Percentiles rank a stretch among this genome's conserved stretches.
Conservation (phyloP, 164 flowering plant species). For the Vitis riparia region DNA sequence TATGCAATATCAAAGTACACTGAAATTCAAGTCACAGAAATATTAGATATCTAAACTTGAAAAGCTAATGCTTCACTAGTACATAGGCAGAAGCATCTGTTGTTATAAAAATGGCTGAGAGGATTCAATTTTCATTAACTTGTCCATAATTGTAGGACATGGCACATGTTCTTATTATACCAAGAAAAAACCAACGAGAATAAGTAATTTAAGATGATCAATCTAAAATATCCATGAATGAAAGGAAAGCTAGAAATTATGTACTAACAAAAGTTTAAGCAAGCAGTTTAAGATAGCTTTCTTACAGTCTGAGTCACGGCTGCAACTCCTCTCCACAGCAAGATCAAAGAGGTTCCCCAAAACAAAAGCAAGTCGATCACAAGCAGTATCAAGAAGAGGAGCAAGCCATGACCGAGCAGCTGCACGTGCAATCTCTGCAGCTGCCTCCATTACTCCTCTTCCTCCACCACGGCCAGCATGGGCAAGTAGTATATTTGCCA, state of each 20-base stretch:
- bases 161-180: neutral
- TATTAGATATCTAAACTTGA: neutral
- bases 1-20: neutral
- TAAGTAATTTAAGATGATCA: neutral
- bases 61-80: neutral
- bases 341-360: conserved; percentile 82
- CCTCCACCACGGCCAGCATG: conserved; percentile 92
- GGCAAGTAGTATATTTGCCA: conserved; percentile 96
- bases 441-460: conserved; percentile 77
- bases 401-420: conserved; percentile 96
- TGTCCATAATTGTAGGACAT: neutral
- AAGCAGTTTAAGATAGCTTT: neutral
- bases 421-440: conserved; percentile 96
- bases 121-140: neutral
- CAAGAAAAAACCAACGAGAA: neutral
- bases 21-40: neutral
- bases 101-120: neutral
- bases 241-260: neutral
- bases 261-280: neutral
- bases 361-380: conserved; percentile 96
- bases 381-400: conserved; percentile 91
- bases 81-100: neutral
- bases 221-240: neutral
- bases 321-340: conserved; percentile 73
- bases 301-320: conserved; percentile 60